Conservation (phyloP, 2,329 filamentous ascomycete genomes). For the Trichoderma breve region DNA sequence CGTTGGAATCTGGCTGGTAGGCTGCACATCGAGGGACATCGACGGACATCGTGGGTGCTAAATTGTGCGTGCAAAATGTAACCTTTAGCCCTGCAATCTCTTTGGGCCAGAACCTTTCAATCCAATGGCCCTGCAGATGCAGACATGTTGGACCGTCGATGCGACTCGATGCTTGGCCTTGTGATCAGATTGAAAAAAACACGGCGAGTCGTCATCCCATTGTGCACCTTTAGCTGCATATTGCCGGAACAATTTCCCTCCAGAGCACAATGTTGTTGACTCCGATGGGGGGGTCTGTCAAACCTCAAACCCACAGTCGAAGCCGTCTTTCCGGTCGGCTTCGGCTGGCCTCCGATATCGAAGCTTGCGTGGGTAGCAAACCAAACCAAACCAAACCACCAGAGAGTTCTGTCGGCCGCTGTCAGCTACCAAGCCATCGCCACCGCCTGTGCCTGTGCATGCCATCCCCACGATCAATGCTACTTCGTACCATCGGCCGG, state of each 20-base stretch:
- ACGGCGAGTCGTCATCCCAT: neutral
- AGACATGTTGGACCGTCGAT: neutral
- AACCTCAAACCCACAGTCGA: neutral
- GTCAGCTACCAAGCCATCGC: conserved; percentile 5
- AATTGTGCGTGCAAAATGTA: neutral
- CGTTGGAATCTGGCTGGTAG: neutral
- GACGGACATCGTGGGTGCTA: neutral
- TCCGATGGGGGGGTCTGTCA: neutral
- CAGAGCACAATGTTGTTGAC: neutral
- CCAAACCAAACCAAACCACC: neutral
- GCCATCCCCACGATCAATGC: neutral
- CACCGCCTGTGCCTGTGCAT: neutral
- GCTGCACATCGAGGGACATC: neutral
- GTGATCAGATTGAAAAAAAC: neutral
- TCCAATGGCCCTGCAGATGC: neutral
- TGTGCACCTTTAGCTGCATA: neutral
- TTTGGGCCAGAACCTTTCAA: neutral
- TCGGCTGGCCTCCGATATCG: conserved; percentile 6
- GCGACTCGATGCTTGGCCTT: neutral
- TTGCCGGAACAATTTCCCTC: neutral
- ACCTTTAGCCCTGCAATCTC: neutral
- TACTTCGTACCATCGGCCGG: neutral
- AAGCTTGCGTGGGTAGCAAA: neutral
- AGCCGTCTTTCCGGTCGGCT: neutral
- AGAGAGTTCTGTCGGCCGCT: neutral